These are phyloP conservation scores for Cystofilobasidium capitatum DNA, from an alignment of 768 basidiomycete genomes.

Conservation along the genomic window DNA sequence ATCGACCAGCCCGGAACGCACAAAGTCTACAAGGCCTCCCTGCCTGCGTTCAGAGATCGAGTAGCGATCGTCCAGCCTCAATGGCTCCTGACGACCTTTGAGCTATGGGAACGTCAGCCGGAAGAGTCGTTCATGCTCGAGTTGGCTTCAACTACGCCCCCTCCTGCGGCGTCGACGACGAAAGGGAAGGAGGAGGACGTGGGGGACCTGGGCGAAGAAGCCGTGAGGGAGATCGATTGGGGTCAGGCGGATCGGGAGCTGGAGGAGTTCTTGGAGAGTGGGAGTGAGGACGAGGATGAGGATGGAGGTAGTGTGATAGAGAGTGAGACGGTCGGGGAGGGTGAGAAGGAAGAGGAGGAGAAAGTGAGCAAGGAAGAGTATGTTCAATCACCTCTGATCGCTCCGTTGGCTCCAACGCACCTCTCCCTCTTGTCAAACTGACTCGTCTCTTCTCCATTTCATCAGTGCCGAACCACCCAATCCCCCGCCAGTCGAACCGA, in stretches of 20 bases:
- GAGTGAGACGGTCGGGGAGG: slow-evolving; percentile 50
- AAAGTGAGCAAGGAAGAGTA: background rate
- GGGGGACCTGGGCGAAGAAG: slow-evolving; percentile 46
- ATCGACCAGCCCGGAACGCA: slow-evolving; percentile 75
- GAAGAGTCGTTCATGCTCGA: slow-evolving; percentile 2
- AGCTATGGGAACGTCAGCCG: slow-evolving; percentile 65
- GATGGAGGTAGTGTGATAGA: slow-evolving; percentile 39
- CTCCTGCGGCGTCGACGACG: background rate
- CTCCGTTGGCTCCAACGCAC: background rate
- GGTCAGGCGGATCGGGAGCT: slow-evolving; percentile 36
- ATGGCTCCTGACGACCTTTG: slow-evolving; percentile 76
- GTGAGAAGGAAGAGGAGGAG: slow-evolving; percentile 31
- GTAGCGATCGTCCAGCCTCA: slow-evolving; percentile 73
- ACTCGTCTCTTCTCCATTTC: no score
- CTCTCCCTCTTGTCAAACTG: background rate
- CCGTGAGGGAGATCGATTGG: slow-evolving; percentile 35
- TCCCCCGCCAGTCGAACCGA: background rate
- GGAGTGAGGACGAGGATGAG: slow-evolving; percentile 21
- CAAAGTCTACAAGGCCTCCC: slow-evolving; percentile 76
- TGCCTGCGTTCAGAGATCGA: slow-evolving; percentile 48
- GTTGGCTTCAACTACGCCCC: background rate
- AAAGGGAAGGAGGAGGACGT: slow-evolving; percentile 58
- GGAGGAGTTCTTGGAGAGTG: slow-evolving; percentile 34
- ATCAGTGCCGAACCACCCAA: background rate
- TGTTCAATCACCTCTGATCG: background rate